phyloP scores from a whole-genome alignment of 2,329 filamentous ascomycete genomes.

The Rhinocladiella similis region DNA sequence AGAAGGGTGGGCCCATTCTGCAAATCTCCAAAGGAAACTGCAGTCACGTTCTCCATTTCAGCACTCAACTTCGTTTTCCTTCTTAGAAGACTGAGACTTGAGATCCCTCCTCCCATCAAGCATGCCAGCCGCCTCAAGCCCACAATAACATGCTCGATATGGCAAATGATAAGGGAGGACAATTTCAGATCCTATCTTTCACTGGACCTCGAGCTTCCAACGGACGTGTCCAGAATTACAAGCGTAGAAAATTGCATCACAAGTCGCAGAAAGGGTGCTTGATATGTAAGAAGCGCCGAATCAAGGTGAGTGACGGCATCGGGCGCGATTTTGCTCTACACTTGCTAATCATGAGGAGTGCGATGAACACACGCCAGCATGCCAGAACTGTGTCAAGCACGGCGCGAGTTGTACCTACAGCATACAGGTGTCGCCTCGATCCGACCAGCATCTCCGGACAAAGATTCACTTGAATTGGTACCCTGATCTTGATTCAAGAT shows the following conservation, averaged over 20 bases:
- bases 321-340: too few species aligned
- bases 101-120: too few species aligned
- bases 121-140: too few species aligned
- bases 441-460: slow-evolving; percentile 25
- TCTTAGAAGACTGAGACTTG: too few species aligned
- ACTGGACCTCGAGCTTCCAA: background rate
- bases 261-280: slow-evolving; percentile 38
- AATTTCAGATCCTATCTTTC: slow-evolving; percentile 7
- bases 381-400: slow-evolving; percentile 34
- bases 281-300: slow-evolving; percentile 37
- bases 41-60: too few species aligned
- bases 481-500: slow-evolving; percentile 33
- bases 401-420: slow-evolving; percentile 31
- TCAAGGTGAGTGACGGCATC: slow-evolving; percentile 34
- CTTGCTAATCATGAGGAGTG: slow-evolving; percentile 29
- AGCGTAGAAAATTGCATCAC: slow-evolving; percentile 33
- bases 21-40: too few species aligned
- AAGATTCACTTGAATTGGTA: slow-evolving; percentile 19
- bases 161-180: background rate
- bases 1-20: too few species aligned
- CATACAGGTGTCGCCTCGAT: slow-evolving; percentile 5
- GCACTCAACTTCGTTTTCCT: too few species aligned
- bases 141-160: too few species aligned
- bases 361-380: slow-evolving; percentile 36
- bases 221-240: slow-evolving; percentile 7